phyloP scores from a whole-genome alignment of 1,284 basidiomycete genomes.

The Lignosus rhinocerotis region DNA sequence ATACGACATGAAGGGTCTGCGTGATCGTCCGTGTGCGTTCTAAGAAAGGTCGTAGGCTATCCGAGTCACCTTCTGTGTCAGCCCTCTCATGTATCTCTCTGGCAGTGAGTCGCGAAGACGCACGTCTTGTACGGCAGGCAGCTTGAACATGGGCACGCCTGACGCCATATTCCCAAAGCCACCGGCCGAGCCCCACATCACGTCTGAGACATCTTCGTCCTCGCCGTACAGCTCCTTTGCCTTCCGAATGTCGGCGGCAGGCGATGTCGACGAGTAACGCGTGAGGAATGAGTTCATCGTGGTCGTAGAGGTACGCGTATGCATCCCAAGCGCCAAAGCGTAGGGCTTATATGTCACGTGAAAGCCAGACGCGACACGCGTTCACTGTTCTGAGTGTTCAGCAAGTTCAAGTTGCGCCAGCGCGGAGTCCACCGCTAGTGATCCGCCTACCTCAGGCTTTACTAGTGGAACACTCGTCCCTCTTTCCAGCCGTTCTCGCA shows the following conservation, averaged over 20 bases:
- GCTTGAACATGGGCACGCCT: conserved; percentile 67
- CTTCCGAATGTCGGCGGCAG: conserved; percentile 50
- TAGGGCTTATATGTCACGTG: conserved; percentile 49
- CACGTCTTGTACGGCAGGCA: conserved; percentile 76
- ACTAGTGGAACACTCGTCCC: too few species aligned
- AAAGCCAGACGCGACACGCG: conserved; percentile 32
- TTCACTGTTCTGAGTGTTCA: neutral
- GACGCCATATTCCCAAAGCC: conserved; percentile 76
- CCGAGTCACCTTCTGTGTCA: neutral
- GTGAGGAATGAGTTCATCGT: conserved; percentile 79
- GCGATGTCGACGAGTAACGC: conserved; percentile 59
- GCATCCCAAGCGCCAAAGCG: conserved; percentile 16
- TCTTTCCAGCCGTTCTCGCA: too few species aligned
- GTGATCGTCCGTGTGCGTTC: conserved; percentile 90
- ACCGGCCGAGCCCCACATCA: conserved; percentile 78
- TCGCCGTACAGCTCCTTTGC: conserved; percentile 52
- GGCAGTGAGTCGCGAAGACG: conserved; percentile 33
- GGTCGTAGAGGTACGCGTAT: conserved; percentile 26
- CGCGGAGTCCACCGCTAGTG: too few species aligned
- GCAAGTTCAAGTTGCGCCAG: too few species aligned
- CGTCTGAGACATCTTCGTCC: conserved; percentile 63
- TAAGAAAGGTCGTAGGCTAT: conserved; percentile 88
- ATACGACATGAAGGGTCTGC: conserved; percentile 93
- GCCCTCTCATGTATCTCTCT: neutral
- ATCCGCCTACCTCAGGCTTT: too few species aligned